Base-by-base conservation (phyloP, 1,284 basidiomycete species). In the Ceratobasidium sp. region DNA sequence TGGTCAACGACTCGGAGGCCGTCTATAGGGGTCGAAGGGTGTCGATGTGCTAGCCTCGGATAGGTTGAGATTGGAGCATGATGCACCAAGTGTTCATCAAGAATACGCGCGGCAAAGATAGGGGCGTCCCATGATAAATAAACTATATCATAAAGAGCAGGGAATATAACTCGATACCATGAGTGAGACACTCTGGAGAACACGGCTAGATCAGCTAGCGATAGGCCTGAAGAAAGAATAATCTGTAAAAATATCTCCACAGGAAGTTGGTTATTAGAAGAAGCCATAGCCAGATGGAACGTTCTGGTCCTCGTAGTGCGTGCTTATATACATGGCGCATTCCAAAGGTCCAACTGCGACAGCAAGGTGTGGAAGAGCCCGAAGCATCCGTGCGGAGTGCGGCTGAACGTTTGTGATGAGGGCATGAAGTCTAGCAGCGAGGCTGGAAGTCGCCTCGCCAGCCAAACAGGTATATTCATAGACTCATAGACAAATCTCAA, bases 381-480 rank as follows among this genome's bases (percentile, higher is more conserved):
- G 50, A n/a, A 3, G 54, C 64, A 66, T 66, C 17, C 23, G 20
- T 40, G 28, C 62, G 40, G 40, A 44, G 28, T 57, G 28, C 26
- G 48, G 71, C 71, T 75, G 38, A 46, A 50, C 40, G 61, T 50
- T 62, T 38, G 46, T 61, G 71, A 75, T 75, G 71, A 75, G 48
- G 61, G 61, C 71, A 48, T 48, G 71, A 75, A 75, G 71, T 75
- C 59, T 75, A 9, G 17, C 46, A 38, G 38, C 13, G 38, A 38
- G 61, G 71, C 61, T 75, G 59, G 71, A 75, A 75, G 71, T 75
- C n/a, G 61, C 46, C 71, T 75, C 57, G 12, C 59, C 56, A 48
- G 33, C 61, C 71, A 65, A 75, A 75, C 48, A 75, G 54, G 71
- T 56, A 23, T 50, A 66, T 40, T 26, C 64, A 62, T 62, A 38